phyloP scores from a whole-genome alignment of 441 rosid genomes.

The Corymbia calophylla region DNA sequence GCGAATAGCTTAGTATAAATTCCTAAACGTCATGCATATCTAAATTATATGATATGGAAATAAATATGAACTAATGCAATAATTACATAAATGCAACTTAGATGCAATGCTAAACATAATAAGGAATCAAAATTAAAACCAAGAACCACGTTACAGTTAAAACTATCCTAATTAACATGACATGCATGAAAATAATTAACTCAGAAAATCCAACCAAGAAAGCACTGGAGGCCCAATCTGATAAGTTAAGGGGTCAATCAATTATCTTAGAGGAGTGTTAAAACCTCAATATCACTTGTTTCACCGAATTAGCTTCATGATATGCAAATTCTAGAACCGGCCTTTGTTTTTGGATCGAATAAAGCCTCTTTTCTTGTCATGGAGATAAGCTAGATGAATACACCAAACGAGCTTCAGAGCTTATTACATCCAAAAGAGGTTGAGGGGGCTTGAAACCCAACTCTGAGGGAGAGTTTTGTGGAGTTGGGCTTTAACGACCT shows the following conservation, averaged over 20 bases:
- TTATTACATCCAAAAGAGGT: too few relatives aligned
- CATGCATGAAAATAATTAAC: not conserved
- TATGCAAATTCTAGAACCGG: not conserved
- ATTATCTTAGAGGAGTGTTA: not conserved
- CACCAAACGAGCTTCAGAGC: not conserved
- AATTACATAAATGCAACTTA: not conserved
- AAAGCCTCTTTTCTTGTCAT: not conserved
- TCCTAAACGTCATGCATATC: not conserved
- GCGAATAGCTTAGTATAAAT: not conserved
- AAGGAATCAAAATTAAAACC: not conserved
- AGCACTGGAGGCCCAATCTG: not conserved
- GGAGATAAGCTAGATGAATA: not conserved
- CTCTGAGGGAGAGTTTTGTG: not conserved
- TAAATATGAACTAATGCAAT: not conserved
- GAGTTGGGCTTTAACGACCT: not conserved
- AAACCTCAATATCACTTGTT: not conserved
- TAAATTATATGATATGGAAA: too few relatives aligned
- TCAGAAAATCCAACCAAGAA: not conserved
- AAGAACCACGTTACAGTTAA: not conserved
- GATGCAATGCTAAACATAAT: not conserved
- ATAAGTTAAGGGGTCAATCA: not conserved
- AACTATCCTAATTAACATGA: not conserved
- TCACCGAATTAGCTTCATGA: not conserved
- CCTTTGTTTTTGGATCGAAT: not conserved
- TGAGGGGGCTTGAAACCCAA: too few relatives aligned